phyloP scores from a whole-genome alignment of 805 yeast species.

The Candida ponderosae region DNA sequence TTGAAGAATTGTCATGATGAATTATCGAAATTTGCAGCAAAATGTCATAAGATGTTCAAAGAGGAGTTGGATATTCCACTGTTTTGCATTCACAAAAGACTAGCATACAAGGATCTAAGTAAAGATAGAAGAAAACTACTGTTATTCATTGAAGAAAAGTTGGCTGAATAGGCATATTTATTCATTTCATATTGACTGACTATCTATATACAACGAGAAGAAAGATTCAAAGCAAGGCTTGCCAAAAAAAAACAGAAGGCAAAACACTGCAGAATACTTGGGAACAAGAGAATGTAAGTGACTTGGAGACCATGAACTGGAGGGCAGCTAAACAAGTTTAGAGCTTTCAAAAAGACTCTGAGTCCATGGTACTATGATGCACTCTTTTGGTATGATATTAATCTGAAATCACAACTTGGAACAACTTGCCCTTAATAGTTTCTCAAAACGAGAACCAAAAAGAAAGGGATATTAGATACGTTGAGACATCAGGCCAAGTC shows the following conservation, averaged over 20 bases:
- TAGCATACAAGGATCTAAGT: neutral
- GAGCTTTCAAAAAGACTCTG: neutral
- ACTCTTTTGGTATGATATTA: conserved; percentile 8
- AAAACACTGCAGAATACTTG: neutral
- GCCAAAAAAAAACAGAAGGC: conserved; percentile 1
- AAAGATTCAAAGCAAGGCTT: neutral
- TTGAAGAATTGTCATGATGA: too few species aligned
- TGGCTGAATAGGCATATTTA: neutral
- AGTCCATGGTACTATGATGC: conserved; percentile 23
- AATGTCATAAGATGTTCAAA: conserved; percentile 1
- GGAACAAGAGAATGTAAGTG: conserved; percentile 13
- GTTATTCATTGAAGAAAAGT: neutral
- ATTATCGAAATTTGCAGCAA: neutral
- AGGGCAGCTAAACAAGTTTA: neutral
- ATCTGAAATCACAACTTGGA: neutral
- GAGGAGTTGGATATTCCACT: conserved; percentile 5
- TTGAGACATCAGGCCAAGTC: conserved; percentile 4
- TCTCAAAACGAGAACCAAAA: conserved; percentile 15
- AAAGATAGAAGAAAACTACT: conserved; percentile 1
- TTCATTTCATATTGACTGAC: neutral
- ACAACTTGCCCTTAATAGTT: conserved; percentile 10
- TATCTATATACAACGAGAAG: neutral
- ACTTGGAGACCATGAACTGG: conserved; percentile 23
- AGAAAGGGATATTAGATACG: conserved; percentile 10
- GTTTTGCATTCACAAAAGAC: neutral